Evolutionary conservation across 78 protist species (phyloP), one percentile per base, ranked within the genome.

Genomic region (Polysphondylium violaceum): DNA sequence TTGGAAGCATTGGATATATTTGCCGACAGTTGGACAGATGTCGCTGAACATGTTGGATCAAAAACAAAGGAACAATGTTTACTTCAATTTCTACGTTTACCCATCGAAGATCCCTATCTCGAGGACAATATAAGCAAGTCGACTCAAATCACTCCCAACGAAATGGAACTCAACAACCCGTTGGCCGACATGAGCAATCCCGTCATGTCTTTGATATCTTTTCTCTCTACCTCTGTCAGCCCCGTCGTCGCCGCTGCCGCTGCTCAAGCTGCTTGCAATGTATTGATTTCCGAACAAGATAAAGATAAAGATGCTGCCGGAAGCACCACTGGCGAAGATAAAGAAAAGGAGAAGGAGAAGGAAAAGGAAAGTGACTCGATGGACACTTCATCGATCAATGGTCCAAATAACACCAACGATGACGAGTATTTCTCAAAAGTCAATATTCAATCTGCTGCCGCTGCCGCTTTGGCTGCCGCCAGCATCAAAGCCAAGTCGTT

Each of bases 11-110:
- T 91, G 2, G 96, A 94, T 51, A 86, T 61, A 21, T 63, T 75
- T 51, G 59, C 87, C n/a, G 92, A 69, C 27, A 65, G 53, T 27
- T 94, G 96, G 96, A 72, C 55, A 14, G 81, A 69, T 25, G 89
- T 94, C 23, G 86, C 94, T 0, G 87, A 76, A 0, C 85, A 90
- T 38, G 94, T 94, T 6, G 95, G 85, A 5, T 74, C 96, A 3
- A 94, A 90, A 58, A 86, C 93, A 0, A 75, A 87, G 29, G 94
- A 94, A 14, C 94, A 94, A 85, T 94, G 96, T 85, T 43, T 94
- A 12, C 21, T 67, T 1, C 96, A 94, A 23, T 94, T 94, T 65
- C 40, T 94, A 9, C 25, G 93, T 29, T 27, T 94, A 2, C 96
- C 96, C 23, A 94, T 94, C 19, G 96, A 94, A 55, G 96, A 94